phyloP scores from a whole-genome alignment of 352 stramenopile genomes.

The Peronosclerospora sorghi region DNA sequence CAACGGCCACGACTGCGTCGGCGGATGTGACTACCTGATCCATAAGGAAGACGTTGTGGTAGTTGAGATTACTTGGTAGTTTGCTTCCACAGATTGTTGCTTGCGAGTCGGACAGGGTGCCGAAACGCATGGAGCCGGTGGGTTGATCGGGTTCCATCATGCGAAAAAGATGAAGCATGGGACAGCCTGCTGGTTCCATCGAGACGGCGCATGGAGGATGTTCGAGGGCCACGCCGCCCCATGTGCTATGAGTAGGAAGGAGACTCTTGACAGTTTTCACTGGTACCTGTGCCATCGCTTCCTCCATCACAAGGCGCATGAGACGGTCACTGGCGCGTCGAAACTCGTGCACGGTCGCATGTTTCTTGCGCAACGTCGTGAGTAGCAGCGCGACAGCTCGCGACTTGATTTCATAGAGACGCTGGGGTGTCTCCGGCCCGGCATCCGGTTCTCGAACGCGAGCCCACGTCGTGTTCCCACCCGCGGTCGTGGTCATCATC shows the following conservation, averaged over 20 bases:
- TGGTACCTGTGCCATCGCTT: slow-evolving; percentile 30
- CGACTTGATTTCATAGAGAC: slow-evolving; percentile 31
- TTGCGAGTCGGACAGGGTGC: slow-evolving; percentile 1
- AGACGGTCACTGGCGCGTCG: slow-evolving; percentile 28
- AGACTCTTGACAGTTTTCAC: slow-evolving; percentile 23
- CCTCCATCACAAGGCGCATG: slow-evolving; percentile 44
- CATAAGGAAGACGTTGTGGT: slow-evolving; percentile 44
- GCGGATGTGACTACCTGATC: slow-evolving; percentile 25
- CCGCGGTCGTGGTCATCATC: slow-evolving; percentile 11
- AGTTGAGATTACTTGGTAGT: slow-evolving; percentile 18
- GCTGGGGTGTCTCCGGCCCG: not conserved
- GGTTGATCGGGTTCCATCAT: slow-evolving; percentile 24
- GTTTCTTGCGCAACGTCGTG: slow-evolving; percentile 23
- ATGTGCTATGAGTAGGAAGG: slow-evolving; percentile 15
- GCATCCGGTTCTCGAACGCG: not conserved
- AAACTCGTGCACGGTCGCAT: slow-evolving; percentile 25
- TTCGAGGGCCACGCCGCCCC: slow-evolving; percentile 23
- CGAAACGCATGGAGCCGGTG: slow-evolving; percentile 15
- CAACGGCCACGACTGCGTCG: slow-evolving; percentile 19
- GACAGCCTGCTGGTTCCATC: slow-evolving; percentile 14
- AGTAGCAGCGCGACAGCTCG: slow-evolving; percentile 27
- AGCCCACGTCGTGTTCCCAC: slow-evolving; percentile 7
- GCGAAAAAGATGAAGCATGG: slow-evolving; percentile 27
- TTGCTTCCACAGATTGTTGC: slow-evolving; percentile 10
- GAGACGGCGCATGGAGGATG: slow-evolving; percentile 28